Evolutionary conservation across 257 asterid genomes (phyloP).

Genomic region (Solanum verrucosum): DNA sequence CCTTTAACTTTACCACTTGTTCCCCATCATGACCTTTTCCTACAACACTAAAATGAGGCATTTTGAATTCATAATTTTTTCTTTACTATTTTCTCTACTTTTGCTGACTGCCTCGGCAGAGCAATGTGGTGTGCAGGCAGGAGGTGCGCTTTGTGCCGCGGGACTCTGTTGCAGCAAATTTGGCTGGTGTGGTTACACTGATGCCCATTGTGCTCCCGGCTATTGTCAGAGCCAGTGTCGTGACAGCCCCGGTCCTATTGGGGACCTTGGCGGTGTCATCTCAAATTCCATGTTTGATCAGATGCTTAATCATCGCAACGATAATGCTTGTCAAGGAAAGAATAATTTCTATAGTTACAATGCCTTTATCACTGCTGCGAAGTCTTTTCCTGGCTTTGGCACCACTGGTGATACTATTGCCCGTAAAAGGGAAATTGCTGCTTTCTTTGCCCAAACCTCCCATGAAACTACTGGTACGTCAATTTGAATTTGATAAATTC

Average conservation of each 20-base stretch:
- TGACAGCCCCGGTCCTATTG: background rate
- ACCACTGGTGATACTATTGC: constrained; percentile 6
- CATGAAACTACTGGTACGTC: constrained; percentile 9
- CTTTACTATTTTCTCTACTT: background rate
- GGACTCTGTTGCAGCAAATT: background rate
- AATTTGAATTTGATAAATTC: background rate
- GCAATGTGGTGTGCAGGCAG: background rate
- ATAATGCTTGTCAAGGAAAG: constrained; percentile 3
- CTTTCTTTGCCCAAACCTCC: constrained; percentile 27
- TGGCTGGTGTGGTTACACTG: background rate
- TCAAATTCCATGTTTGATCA: constrained; percentile 2
- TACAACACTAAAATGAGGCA: background rate
- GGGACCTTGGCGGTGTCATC: background rate
- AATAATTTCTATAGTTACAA: constrained; percentile 19
- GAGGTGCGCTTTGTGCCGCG: background rate
- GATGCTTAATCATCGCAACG: constrained; percentile 10
- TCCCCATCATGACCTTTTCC: background rate
- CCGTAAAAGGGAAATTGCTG: constrained; percentile 23
- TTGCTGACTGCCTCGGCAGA: background rate
- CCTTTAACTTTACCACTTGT: background rate
- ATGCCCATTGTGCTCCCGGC: background rate
- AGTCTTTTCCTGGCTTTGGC: constrained; percentile 12
- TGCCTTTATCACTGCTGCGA: constrained; percentile 16
- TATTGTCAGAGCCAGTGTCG: background rate
- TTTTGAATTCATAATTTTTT: background rate